phyloP scores from a whole-genome alignment of 768 basidiomycete genomes.

The Mycena epipterygia region DNA sequence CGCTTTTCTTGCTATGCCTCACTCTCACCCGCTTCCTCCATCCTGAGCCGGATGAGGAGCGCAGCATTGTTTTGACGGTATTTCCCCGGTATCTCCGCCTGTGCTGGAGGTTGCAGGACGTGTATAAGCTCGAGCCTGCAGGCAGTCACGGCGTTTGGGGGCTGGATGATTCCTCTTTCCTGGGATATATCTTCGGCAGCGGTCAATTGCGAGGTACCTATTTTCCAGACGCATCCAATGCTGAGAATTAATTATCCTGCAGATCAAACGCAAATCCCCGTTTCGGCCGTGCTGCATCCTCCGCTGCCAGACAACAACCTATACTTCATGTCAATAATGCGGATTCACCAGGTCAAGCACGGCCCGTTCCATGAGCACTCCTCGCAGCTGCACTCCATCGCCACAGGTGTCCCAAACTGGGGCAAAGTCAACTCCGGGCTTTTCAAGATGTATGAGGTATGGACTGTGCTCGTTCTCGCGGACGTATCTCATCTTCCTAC shows the following conservation, averaged over 20 bases:
- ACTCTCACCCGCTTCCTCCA: slow-evolving; percentile 77
- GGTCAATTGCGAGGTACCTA: slow-evolving; percentile 84
- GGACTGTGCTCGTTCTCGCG: slow-evolving; percentile 34
- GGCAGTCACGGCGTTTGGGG: slow-evolving; percentile 99
- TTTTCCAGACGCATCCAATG: slow-evolving; percentile 10
- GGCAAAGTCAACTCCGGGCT: slow-evolving; percentile 90
- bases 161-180: slow-evolving; percentile 90
- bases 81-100: slow-evolving; percentile 85
- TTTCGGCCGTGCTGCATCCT: slow-evolving; percentile 71
- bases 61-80: slow-evolving; percentile 67
- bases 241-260: slow-evolving; percentile 20
- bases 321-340: slow-evolving; percentile 83
- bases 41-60: slow-evolving; percentile 72
- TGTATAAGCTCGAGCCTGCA: slow-evolving; percentile 93
- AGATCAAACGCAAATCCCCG: slow-evolving; percentile 78
- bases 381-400: slow-evolving; percentile 89
- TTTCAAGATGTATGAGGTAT: slow-evolving; percentile 93
- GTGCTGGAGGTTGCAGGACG: slow-evolving; percentile 89
- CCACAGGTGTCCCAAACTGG: slow-evolving; percentile 91
- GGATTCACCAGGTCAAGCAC: slow-evolving; percentile 84
- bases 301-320: slow-evolving; percentile 78
- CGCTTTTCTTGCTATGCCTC: slow-evolving; percentile 80
- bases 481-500: background rate
- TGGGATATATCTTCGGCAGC: slow-evolving; percentile 93
- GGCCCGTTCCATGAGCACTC: slow-evolving; percentile 96